These are phyloP conservation scores for Melaleuca quinquenervia DNA, from an alignment of 345 rosid species.

Conservation along the genomic window DNA sequence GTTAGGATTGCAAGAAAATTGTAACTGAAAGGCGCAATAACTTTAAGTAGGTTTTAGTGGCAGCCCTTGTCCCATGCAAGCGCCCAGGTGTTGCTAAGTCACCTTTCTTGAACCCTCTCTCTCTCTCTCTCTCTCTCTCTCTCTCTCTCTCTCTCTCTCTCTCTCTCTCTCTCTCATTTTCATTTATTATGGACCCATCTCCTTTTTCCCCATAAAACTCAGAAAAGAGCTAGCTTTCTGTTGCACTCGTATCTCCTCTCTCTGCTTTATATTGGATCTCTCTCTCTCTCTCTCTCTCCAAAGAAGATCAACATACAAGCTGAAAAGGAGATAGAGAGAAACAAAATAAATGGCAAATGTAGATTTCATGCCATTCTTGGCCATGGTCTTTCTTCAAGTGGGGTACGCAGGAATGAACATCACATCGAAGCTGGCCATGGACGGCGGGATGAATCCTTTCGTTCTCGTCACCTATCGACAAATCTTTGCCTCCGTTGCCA, in stretches of 20 bases:
- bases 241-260: not conserved
- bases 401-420: constrained; percentile 86
- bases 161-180: not conserved
- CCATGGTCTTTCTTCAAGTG: constrained; percentile 59
- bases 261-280: not conserved
- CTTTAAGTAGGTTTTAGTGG: not conserved
- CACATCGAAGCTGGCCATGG: constrained; percentile 80
- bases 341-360: not conserved
- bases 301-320: not conserved
- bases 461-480: constrained; percentile 76
- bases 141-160: not conserved
- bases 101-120: not conserved
- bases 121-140: not conserved
- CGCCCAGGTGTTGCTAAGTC: not conserved
- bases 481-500: constrained; percentile 61
- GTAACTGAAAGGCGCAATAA: not conserved
- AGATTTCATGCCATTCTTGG: constrained; percentile 45
- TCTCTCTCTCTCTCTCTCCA: not conserved
- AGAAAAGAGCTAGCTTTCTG: not conserved
- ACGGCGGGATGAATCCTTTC: constrained; percentile 78
- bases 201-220: not conserved
- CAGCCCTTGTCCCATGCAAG: not conserved
- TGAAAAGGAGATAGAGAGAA: not conserved
- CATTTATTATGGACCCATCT: not conserved
- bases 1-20: not conserved